A percentile compares a stretch with the other conserved stretches of the same genome.
These are phyloP conservation scores for Starmerella sp. DNA, from an alignment of 805 yeast genomes.

Conservation along the genomic window DNA sequence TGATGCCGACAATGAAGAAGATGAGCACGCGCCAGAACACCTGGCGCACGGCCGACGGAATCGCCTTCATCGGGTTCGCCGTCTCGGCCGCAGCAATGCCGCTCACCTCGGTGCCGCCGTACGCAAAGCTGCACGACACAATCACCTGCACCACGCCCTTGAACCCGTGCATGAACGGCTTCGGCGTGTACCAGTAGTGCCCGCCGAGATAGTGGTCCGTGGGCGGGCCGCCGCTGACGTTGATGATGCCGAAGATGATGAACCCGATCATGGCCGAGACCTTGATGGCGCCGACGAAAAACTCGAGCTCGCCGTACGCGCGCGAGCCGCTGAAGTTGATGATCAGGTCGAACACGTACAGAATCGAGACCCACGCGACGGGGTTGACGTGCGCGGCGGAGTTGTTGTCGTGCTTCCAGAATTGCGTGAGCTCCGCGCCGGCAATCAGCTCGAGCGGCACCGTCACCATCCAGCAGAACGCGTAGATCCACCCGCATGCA, in stretches of 20 bases:
- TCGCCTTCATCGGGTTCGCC: constrained; percentile 52
- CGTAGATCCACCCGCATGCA: constrained; percentile 58
- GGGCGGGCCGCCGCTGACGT: constrained; percentile 54
- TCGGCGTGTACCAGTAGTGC: constrained; percentile 49
- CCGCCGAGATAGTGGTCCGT: constrained; percentile 46
- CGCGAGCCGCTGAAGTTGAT: constrained; percentile 46
- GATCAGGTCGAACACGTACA: constrained; percentile 39
- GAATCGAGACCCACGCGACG: constrained; percentile 48
- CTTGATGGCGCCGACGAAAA: constrained; percentile 47
- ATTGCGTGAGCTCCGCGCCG: constrained; percentile 43
- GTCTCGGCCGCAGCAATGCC: constrained; percentile 70
- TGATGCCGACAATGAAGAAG: constrained; percentile 51
- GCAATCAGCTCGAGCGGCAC: constrained; percentile 50
- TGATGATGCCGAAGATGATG: constrained; percentile 44
- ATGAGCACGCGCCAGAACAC: constrained; percentile 58
- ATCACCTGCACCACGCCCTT: constrained; percentile 55
- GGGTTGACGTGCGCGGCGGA: constrained; percentile 35
- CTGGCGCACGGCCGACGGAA: constrained; percentile 61
- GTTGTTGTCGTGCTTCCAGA: constrained; percentile 36
- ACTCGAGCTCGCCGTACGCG: constrained; percentile 61
- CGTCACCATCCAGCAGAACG: constrained; percentile 47
- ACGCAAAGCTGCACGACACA: constrained; percentile 53
- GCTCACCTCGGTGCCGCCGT: constrained; percentile 56
- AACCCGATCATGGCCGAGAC: constrained; percentile 49
- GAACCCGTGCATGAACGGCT: constrained; percentile 49